Evolutionary conservation across 1,284 basidiomycete species (phyloP).

Genomic region (Schizophyllum commune): DNA sequence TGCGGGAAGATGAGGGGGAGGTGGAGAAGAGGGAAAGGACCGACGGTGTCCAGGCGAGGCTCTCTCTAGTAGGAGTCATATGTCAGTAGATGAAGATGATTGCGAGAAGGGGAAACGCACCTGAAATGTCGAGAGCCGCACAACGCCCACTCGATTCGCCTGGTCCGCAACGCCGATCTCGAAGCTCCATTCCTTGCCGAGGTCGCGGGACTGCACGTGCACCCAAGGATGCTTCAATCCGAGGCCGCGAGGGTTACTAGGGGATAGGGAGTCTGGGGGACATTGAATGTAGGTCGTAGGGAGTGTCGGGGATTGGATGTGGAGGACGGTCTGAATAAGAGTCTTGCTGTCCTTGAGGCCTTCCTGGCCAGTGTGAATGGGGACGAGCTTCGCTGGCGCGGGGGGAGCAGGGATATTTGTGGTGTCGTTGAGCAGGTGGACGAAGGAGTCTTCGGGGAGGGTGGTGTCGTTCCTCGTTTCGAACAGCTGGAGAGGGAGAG

Average conservation of each 20-base stretch:
- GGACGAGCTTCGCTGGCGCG: conserved; percentile 37
- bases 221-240: conserved; percentile 69
- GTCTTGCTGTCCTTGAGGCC: conserved; percentile 11
- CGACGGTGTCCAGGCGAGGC: conserved; percentile 40
- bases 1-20: conserved; percentile 65
- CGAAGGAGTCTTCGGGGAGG: conserved; percentile 55
- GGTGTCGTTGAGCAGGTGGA: conserved; percentile 58
- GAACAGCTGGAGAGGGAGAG: conserved; percentile 58
- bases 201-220: conserved; percentile 63
- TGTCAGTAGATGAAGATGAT: conserved; percentile 4
- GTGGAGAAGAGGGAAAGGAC: conserved; percentile 50
- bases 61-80: conserved; percentile 36
- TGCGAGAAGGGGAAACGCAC: conserved; percentile 29
- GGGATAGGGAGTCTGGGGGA: conserved; percentile 29
- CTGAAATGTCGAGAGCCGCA: conserved; percentile 79
- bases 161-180: conserved; percentile 73
- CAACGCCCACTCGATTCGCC: conserved; percentile 46
- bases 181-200: conserved; percentile 66
- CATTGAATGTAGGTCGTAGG: conserved; percentile 63
- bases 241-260: conserved; percentile 24
- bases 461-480: conserved; percentile 38
- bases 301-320: conserved; percentile 74
- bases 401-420: conserved; percentile 43
- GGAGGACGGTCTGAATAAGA: conserved; percentile 67
- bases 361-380: conserved; percentile 23